Base-by-base conservation (phyloP, 768 basidiomycete species). In the Hericium rajendrae region DNA sequence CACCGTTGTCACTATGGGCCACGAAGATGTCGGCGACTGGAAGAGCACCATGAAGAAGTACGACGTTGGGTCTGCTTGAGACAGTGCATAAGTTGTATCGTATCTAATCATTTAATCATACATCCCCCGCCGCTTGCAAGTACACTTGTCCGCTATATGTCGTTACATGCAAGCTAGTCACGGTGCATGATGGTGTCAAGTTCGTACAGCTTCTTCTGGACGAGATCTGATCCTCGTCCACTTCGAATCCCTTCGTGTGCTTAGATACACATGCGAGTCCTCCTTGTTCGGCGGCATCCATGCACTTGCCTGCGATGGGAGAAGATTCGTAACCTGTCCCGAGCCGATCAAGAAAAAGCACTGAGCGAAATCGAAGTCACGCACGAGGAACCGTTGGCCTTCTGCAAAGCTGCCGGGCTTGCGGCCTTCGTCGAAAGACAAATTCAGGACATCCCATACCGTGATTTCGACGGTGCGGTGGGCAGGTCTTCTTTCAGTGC, bases 1-100 rank as follows among this genome's bases (percentile, higher is more conserved):
- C 4, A 91, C 93, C 2, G 75, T 97, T 40, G 84, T 97, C 4
- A 83, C 78, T 38, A 89, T 90, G 84, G 94, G 93, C 4, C 80
- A 81, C 56, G 82, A 94, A 55, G 88, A 91, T 46, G 74, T 90
- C 49, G 83, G 83, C 9, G 77, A 85, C 62, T 89, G 82, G 77
- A 66, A 76, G 57, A 76, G 75, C 16, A 77, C 77, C 22, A 82
- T 92, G 63, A 70, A 70, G 48, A 86, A 86, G 70, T 93, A 91
- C 60, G 85, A 87, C 18, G 74, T 92, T 28, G 79, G 72, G 26
- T 49, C 51, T 20, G 13, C 54, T 46, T 62, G 56, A 60, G 40
- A 32, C 22, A 28, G 6, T 37, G 49, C 43, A 13, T 40, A 32
- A 32, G 32, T 32, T 18, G n/a, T 46, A 46, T 46, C n/a, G n/a